A percentile compares a stretch with the other conserved stretches of the same genome.
These are phyloP conservation scores for Macrotyloma uniflorum DNA, from an alignment of 306 rosid genomes.

Conservation along the genomic window DNA sequence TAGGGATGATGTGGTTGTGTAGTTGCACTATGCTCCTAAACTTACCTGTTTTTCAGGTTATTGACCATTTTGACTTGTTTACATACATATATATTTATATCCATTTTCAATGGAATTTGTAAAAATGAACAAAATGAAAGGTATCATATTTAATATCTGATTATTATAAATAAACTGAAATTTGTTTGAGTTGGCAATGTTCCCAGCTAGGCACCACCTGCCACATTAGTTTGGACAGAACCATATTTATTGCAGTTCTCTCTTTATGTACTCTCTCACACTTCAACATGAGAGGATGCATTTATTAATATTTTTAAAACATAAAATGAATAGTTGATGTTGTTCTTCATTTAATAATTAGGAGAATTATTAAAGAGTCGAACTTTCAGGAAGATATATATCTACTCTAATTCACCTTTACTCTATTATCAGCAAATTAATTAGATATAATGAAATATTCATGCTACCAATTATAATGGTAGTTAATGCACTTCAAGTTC, in stretches of 20 bases:
- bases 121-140: too few relatives aligned
- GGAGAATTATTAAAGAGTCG: background rate
- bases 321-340: background rate
- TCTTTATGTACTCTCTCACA: background rate
- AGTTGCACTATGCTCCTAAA: background rate
- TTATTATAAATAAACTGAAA: background rate
- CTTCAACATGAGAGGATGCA: background rate
- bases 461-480: too few relatives aligned
- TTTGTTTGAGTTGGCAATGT: conserved; percentile 1
- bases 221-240: background rate
- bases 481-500: too few relatives aligned
- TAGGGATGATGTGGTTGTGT: conserved; percentile 2
- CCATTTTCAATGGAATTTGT: too few relatives aligned
- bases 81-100: too few relatives aligned
- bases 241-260: background rate
- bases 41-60: background rate
- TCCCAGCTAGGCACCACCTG: background rate
- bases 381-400: background rate
- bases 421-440: background rate
- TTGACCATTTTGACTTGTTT: background rate
- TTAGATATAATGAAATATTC: background rate
- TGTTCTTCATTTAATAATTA: background rate
- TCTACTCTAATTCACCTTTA: background rate
- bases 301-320: background rate
- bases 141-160: too few relatives aligned